phyloP scores from a whole-genome alignment of 202 grass and related monocot genomes.

The Musa balbisiana region DNA sequence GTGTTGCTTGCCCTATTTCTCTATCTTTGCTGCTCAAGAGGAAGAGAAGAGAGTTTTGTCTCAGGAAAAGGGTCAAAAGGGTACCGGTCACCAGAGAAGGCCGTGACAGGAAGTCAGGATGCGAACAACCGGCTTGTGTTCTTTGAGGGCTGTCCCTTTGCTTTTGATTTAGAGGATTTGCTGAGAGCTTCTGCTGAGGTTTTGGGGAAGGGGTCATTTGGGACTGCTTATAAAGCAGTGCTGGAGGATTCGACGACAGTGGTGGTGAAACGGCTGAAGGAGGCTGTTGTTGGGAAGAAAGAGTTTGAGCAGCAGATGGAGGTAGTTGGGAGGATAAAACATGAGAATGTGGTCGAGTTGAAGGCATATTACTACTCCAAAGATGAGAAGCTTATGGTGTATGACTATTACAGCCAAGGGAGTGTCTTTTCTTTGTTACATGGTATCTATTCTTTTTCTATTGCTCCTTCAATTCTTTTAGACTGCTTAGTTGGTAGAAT shows the following conservation, averaged over 20 bases:
- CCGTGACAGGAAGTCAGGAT: slow-evolving; percentile 41
- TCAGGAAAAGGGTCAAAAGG: slow-evolving; percentile 32
- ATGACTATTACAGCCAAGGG: slow-evolving; percentile 58
- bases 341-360: slow-evolving; percentile 65
- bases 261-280: slow-evolving; percentile 88
- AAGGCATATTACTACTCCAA: slow-evolving; percentile 94
- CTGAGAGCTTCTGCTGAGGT: slow-evolving; percentile 86
- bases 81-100: slow-evolving; percentile 50
- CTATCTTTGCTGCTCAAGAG: slow-evolving; percentile 1
- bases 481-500: neutral
- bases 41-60: neutral
- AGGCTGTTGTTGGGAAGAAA: slow-evolving; percentile 53
- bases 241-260: slow-evolving; percentile 77
- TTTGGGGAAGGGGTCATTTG: slow-evolving; percentile 75
- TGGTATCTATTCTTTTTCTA: slow-evolving; percentile 31
- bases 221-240: slow-evolving; percentile 73
- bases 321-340: slow-evolving; percentile 56
- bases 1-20: neutral
- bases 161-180: slow-evolving; percentile 80
- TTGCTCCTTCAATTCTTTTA: neutral
- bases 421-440: slow-evolving; percentile 82
- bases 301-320: slow-evolving; percentile 98
- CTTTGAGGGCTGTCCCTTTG: slow-evolving; percentile 58
- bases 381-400: slow-evolving; percentile 89
- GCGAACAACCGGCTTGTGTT: slow-evolving; percentile 75